Percentiles rank a stretch among this genome's conserved stretches.
Evolutionary conservation across 2,329 filamentous ascomycete genomes (phyloP).

Genomic region (Fusarium dimerum): DNA sequence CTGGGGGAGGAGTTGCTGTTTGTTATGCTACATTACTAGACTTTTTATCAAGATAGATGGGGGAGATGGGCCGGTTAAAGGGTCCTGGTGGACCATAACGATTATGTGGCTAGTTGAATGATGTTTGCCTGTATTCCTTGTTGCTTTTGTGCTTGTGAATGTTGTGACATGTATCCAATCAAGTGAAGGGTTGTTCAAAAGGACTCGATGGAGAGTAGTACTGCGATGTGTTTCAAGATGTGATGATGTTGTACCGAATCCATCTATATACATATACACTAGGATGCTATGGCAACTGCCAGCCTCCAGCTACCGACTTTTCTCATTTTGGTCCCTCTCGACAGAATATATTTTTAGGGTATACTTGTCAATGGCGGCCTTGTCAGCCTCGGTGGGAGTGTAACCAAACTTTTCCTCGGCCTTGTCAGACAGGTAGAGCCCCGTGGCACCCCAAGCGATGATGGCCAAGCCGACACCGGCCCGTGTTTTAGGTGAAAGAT

Average conservation of each 20-base stretch:
- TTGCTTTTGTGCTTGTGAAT: slow-evolving; percentile 13
- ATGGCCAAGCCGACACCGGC: slow-evolving; percentile 71
- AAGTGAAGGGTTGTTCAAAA: background rate
- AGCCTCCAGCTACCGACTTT: background rate
- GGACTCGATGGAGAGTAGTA: too few species aligned
- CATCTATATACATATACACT: too few species aligned
- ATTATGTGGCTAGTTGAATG: slow-evolving; percentile 38
- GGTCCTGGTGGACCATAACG: slow-evolving; percentile 33
- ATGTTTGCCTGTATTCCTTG: slow-evolving; percentile 29
- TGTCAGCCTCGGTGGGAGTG: slow-evolving; percentile 72
- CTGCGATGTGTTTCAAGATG: too few species aligned
- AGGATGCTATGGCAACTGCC: background rate
- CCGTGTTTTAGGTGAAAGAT: slow-evolving; percentile 69
- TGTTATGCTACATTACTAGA: slow-evolving; percentile 37
- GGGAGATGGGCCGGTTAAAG: slow-evolving; percentile 31
- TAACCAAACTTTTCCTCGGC: slow-evolving; percentile 74
- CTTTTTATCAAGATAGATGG: slow-evolving; percentile 41
- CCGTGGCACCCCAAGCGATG: slow-evolving; percentile 73
- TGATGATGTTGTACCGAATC: too few species aligned
- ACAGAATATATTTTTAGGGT: slow-evolving; percentile 64
- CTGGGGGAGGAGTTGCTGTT: slow-evolving; percentile 35
- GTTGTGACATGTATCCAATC: slow-evolving; percentile 1
- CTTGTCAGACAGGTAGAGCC: slow-evolving; percentile 71
- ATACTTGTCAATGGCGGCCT: slow-evolving; percentile 61
- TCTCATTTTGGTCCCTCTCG: slow-evolving; percentile 41